A percentile compares a stretch with the other conserved stretches of the same genome.
Conservation (phyloP, 2,329 filamentous ascomycete genomes). For the Cordyceps tenuipes region DNA sequence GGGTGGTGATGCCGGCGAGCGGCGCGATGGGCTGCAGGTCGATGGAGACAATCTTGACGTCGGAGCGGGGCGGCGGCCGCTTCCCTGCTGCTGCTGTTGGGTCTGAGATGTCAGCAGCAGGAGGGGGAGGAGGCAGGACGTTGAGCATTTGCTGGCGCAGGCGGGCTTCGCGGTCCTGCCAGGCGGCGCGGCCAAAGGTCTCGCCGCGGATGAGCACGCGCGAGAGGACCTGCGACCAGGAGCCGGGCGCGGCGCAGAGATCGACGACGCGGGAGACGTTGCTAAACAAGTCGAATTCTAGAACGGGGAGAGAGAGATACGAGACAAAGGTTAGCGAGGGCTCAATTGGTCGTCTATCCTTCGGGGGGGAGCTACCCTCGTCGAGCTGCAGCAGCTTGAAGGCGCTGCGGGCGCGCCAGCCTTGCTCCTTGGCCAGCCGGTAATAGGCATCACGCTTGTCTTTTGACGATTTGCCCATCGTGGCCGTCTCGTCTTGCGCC, state of each 20-base stretch:
- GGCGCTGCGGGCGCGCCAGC: constrained; percentile 91
- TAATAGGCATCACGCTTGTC: constrained; percentile 99
- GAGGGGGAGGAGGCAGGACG: constrained; percentile 33
- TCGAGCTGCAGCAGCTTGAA: constrained; percentile 97
- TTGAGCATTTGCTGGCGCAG: constrained; percentile 54
- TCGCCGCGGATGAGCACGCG: constrained; percentile 89
- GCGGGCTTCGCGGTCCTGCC: constrained; percentile 73
- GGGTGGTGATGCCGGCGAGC: constrained; percentile 81
- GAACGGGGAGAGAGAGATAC: neutral
- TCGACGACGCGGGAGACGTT: constrained; percentile 90
- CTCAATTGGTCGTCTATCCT: neutral
- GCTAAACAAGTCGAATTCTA: constrained; percentile 90
- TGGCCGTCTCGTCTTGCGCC: constrained; percentile 11
- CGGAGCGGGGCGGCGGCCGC: constrained; percentile 43
- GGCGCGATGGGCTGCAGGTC: constrained; percentile 95
- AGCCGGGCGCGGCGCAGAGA: constrained; percentile 88
- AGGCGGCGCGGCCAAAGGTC: constrained; percentile 75
- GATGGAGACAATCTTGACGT: constrained; percentile 91
- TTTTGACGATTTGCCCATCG: constrained; percentile 95
- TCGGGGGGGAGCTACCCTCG: constrained; percentile 44
- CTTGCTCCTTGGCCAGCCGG: constrained; percentile 94
- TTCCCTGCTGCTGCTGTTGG: too few species aligned
- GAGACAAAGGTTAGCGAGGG: neutral
- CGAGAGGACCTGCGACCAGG: constrained; percentile 95
- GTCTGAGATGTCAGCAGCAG: constrained; percentile 6